These are phyloP conservation scores for Polysphondylium violaceum DNA, from an alignment of 78 protist species.

Conservation along the genomic window DNA sequence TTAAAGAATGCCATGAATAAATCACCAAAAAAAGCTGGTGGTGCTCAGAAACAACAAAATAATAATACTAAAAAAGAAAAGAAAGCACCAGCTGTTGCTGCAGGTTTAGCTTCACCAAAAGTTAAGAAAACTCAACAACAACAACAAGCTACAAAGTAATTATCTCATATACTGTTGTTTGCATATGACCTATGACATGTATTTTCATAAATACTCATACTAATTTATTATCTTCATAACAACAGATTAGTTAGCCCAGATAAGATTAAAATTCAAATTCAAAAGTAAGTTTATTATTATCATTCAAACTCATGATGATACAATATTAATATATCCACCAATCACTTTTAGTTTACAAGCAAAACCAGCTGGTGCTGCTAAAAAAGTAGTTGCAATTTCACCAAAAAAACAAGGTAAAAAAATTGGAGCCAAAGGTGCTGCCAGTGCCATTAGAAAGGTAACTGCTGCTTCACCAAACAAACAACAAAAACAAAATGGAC, in stretches of 20 bases:
- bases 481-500: not conserved
- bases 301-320: not conserved
- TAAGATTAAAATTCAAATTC: conserved; percentile 22
- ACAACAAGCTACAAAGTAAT: conserved; percentile 4
- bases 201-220: not conserved
- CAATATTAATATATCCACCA: not conserved
- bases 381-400: too few species aligned
- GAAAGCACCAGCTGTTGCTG: not conserved
- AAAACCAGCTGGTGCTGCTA: not conserved
- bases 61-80: not conserved
- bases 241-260: not conserved
- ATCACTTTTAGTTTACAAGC: not conserved
- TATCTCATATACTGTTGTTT: not conserved
- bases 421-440: too few species aligned
- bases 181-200: not conserved
- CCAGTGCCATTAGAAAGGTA: too few species aligned
- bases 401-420: too few species aligned
- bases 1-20: too few species aligned
- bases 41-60: not conserved
- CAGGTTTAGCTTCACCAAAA: conserved; percentile 1
- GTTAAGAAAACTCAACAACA: conserved; percentile 6
- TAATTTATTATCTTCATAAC: not conserved
- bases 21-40: too few species aligned
- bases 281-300: not conserved
- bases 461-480: too few species aligned